Evolutionary conservation across 768 basidiomycete species (phyloP).

Genomic region (Amanita molliuscula): DNA sequence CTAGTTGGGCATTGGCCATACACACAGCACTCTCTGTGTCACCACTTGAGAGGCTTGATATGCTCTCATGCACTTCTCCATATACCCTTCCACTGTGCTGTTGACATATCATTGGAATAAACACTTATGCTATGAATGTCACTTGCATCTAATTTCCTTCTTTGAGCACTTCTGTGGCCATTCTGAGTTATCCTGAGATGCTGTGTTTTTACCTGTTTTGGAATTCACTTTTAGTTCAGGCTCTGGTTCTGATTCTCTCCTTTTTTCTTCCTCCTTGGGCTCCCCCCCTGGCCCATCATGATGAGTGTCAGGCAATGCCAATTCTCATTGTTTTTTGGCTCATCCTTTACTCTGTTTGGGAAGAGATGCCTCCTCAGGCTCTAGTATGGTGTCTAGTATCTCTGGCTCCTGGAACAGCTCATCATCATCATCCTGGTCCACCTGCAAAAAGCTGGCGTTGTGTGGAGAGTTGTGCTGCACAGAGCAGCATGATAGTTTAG

Average conservation of each 20-base stretch:
- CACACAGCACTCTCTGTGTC: constrained; percentile 86
- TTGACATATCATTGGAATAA: neutral
- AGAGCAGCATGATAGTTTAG: too few species aligned
- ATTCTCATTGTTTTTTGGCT: constrained; percentile 13
- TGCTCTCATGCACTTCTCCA: constrained; percentile 64
- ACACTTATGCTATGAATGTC: neutral
- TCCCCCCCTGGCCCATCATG: constrained; percentile 17
- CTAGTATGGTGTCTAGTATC: constrained; percentile 4
- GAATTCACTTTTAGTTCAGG: constrained; percentile 19
- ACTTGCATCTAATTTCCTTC: constrained; percentile 32
- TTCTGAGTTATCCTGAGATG: constrained; percentile 12
- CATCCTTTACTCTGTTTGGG: constrained; percentile 28
- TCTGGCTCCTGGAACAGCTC: constrained; percentile 17
- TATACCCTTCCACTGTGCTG: constrained; percentile 37
- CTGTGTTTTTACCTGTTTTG: constrained; percentile 28
- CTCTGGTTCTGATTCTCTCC: constrained; percentile 18
- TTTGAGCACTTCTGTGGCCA: constrained; percentile 19
- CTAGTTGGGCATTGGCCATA: constrained; percentile 46
- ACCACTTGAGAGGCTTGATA: constrained; percentile 74
- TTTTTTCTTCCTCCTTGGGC: constrained; percentile 19
- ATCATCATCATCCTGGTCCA: constrained; percentile 31
- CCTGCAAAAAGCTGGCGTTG: constrained; percentile 34
- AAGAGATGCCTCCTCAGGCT: constrained; percentile 14
- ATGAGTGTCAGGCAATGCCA: neutral
- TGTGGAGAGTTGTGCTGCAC: constrained; percentile 19